These are phyloP conservation scores for Aegle marmelos DNA, from an alignment of 345 rosid species.

Conservation along the genomic window DNA sequence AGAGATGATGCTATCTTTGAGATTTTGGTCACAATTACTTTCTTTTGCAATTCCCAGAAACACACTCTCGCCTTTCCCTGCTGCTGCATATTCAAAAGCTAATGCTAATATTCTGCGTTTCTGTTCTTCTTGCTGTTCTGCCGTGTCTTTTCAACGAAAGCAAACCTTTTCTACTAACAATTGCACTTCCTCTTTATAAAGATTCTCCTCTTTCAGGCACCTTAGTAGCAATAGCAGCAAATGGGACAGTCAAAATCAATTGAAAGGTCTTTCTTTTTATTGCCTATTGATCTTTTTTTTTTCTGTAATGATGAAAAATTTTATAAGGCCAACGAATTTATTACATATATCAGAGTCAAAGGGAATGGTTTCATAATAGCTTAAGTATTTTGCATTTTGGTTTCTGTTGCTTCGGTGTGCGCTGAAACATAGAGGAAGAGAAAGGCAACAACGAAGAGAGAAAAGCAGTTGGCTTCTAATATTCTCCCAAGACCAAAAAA, in stretches of 20 bases:
- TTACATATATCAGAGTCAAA: too few relatives aligned
- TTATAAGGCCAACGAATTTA: too few relatives aligned
- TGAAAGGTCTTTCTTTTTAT: not conserved
- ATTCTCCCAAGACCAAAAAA: too few relatives aligned
- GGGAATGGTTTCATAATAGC: too few relatives aligned
- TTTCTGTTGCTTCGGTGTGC: too few relatives aligned
- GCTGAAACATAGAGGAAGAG: too few relatives aligned
- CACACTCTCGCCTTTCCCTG: not conserved
- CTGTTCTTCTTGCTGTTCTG: not conserved
- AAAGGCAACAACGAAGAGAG: too few relatives aligned
- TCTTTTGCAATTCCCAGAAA: not conserved
- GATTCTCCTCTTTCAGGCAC: slow-evolving; percentile 45
- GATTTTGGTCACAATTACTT: not conserved
- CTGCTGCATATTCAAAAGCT: not conserved
- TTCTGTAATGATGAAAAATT: slow-evolving; percentile 3
- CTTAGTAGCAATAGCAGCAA: not conserved
- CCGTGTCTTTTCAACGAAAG: slow-evolving; percentile 20
- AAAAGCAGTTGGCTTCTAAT: too few relatives aligned
- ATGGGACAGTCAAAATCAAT: not conserved
- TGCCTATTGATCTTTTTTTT: not conserved
- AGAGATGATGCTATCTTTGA: slow-evolving; percentile 11
- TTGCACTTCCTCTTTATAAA: slow-evolving; percentile 13
- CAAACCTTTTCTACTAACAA: slow-evolving; percentile 11
- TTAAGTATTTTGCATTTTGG: too few relatives aligned
- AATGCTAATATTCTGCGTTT: not conserved